Evolutionary conservation across 139 green algal species (phyloP).

Genomic region (Chlamydomonas incerta): DNA sequence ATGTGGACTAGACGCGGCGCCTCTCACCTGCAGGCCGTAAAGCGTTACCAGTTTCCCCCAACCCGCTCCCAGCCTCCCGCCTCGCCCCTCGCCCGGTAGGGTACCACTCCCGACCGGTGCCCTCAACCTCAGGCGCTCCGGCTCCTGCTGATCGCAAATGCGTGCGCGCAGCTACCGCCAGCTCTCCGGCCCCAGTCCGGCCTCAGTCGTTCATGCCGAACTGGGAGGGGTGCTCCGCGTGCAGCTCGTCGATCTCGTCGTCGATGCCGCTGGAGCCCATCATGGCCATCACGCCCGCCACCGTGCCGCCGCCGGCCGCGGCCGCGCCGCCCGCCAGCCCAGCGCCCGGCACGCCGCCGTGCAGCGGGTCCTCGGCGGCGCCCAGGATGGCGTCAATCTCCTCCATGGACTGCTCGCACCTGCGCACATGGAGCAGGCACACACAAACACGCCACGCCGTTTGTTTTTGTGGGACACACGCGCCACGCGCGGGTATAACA

Average conservation of each 20-base stretch:
- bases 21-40: too few species aligned
- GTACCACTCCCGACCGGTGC: too few species aligned
- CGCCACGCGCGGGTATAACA: not conserved
- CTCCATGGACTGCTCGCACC: constrained; percentile 45
- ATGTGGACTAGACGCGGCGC: too few species aligned
- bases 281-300: not conserved
- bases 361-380: not conserved
- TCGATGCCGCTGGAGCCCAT: constrained; percentile 33
- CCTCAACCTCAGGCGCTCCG: too few species aligned
- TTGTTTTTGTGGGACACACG: not conserved
- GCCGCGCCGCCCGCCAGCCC: not conserved
- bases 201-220: constrained; percentile 1
- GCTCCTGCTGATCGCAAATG: too few species aligned
- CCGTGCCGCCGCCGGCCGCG: not conserved
- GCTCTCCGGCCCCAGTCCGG: too few species aligned
- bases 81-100: too few species aligned
- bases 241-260: constrained; percentile 29
- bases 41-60: too few species aligned
- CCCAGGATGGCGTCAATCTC: constrained; percentile 53
- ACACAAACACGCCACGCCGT: not conserved
- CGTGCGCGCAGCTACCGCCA: too few species aligned
- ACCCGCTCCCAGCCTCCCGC: too few species aligned
- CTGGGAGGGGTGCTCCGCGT: constrained; percentile 28
- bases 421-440: not conserved
- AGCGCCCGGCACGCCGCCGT: not conserved